phyloP scores from a whole-genome alignment of 2,329 filamentous ascomycete genomes.

The Karstenula rhodostoma region DNA sequence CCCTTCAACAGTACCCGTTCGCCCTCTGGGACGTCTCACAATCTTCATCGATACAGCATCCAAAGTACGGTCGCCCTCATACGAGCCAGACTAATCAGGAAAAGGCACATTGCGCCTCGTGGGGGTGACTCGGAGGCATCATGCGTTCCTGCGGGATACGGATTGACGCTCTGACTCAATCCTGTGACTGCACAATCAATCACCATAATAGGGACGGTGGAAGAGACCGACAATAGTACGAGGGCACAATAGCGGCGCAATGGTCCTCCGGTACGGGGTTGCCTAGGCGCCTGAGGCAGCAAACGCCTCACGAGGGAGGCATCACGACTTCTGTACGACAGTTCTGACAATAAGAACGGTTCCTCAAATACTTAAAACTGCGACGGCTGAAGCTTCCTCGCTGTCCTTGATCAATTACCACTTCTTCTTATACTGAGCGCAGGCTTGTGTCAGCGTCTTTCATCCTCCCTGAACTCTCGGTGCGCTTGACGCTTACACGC shows the following conservation, averaged over 20 bases:
- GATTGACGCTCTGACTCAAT: constrained; percentile 3
- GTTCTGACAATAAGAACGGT: not conserved
- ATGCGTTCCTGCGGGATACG: constrained; percentile 17
- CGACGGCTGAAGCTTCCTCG: not conserved
- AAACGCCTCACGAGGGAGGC: not conserved
- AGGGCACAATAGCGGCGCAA: not conserved
- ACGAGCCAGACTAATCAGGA: not conserved
- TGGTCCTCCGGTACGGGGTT: constrained; percentile 3
- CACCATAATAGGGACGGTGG: not conserved
- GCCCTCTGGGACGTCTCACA: not conserved
- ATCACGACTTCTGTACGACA: not conserved
- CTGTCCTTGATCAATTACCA: not conserved
- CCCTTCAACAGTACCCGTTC: not conserved
- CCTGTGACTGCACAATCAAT: not conserved
- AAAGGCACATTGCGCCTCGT: too few species aligned
- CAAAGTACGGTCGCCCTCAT: too few species aligned
- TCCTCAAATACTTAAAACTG: not conserved
- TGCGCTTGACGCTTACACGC: not conserved
- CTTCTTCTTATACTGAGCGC: not conserved
- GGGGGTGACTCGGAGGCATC: constrained; percentile 6
- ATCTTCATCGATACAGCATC: not conserved
- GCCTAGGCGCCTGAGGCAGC: constrained; percentile 6
- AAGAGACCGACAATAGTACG: too few species aligned
- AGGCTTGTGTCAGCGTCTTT: not conserved
- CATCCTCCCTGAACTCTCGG: not conserved